Conservation (phyloP, 208 protist species). For the Balamuthia mandrillaris region DNA sequence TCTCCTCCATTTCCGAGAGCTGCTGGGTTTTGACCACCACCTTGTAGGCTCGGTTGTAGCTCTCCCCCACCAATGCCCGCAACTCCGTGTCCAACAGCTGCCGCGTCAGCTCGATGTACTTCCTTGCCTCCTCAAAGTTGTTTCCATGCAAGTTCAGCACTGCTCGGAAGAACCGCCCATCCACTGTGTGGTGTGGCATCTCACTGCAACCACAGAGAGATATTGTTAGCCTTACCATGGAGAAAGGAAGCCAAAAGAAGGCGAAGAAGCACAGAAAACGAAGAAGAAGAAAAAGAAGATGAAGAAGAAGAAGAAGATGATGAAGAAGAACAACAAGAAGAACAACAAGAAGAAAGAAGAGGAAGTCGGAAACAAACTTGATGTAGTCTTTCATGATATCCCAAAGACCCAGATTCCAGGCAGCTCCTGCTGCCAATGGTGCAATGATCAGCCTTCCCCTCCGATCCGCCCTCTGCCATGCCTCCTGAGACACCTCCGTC, state of each 20-base stretch:
- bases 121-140: constrained; percentile 70
- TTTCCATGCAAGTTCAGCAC: constrained; percentile 63
- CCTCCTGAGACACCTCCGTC: constrained; percentile 71
- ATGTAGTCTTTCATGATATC: constrained; percentile 62
- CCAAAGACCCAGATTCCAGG: constrained; percentile 84
- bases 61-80: constrained; percentile 89
- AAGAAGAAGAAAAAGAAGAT: too few species aligned
- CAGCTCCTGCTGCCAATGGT: constrained; percentile 86
- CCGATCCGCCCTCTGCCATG: neutral
- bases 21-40: constrained; percentile 96
- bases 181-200: constrained; percentile 82
- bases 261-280: too few species aligned
- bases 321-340: neutral
- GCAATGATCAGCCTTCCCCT: constrained; percentile 72
- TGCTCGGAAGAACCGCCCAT: constrained; percentile 85
- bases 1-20: constrained; percentile 93
- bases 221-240: too few species aligned
- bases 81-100: constrained; percentile 88
- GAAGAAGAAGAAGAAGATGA: too few species aligned
- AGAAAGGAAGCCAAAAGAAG: too few species aligned
- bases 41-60: constrained; percentile 95
- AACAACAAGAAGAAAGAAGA: constrained; percentile 59
- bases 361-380: constrained; percentile 74
- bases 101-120: constrained; percentile 80
- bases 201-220: too few species aligned